These are phyloP conservation scores for Penicillium brevicompactum DNA, from an alignment of 2,329 filamentous ascomycete species.

Conservation along the genomic window DNA sequence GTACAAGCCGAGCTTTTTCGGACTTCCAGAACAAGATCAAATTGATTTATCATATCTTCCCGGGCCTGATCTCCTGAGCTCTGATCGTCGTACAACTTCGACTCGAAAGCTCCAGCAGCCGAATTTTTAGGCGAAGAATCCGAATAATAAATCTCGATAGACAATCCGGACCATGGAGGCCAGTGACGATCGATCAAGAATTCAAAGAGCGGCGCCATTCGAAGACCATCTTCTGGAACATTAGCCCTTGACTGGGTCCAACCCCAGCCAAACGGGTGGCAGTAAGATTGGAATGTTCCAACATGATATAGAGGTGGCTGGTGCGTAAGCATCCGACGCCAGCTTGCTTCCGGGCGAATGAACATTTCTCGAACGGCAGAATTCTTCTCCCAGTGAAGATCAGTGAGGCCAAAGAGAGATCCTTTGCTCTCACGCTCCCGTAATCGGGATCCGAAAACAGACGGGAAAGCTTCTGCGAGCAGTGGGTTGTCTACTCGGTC, in stretches of 20 bases:
- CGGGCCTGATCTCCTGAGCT: background rate
- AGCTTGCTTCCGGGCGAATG: slow-evolving; percentile 6
- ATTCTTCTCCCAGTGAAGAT: background rate
- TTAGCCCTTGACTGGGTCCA: background rate
- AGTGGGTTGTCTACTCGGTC: background rate
- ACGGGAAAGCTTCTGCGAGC: background rate
- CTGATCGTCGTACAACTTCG: no score
- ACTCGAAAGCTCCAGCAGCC: background rate
- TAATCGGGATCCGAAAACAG: background rate
- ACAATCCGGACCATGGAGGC: background rate
- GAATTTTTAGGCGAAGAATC: background rate
- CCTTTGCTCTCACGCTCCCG: slow-evolving; percentile 1
- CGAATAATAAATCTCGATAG: background rate
- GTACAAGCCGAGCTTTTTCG: background rate
- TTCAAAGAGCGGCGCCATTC: slow-evolving; percentile 3
- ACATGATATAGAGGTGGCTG: background rate
- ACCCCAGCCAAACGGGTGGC: background rate
- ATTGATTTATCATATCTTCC: background rate
- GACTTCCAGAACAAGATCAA: slow-evolving; percentile 1
- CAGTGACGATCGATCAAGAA: background rate
- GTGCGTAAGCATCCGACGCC: slow-evolving; percentile 5
- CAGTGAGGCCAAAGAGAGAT: slow-evolving; percentile 1
- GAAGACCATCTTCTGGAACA: background rate
- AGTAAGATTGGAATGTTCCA: background rate
- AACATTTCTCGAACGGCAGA: background rate